phyloP scores from a whole-genome alignment of 192 early-diverging fungal genomes.

The Spinellus fusiger region DNA sequence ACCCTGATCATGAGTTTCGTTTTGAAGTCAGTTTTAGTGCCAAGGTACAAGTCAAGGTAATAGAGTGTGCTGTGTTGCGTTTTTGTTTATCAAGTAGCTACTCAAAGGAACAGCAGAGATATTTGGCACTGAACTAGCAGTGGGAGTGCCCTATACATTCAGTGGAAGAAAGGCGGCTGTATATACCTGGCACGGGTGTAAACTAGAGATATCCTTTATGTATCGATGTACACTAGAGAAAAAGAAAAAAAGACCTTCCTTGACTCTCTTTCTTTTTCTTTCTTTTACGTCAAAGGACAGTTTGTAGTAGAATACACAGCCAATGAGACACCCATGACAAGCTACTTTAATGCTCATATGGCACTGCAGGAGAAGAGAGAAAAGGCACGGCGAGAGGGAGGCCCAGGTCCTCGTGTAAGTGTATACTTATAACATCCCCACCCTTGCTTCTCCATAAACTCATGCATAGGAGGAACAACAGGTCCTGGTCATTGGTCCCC shows the following conservation, averaged over 20 bases:
- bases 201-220: slow-evolving; percentile 43
- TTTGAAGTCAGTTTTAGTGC: slow-evolving; percentile 79
- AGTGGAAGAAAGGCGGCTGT: slow-evolving; percentile 80
- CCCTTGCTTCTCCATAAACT: too few species aligned
- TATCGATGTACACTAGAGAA: neutral
- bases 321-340: slow-evolving; percentile 93
- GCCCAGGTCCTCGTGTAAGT: slow-evolving; percentile 43
- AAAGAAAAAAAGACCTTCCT: neutral
- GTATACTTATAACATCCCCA: too few species aligned
- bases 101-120: slow-evolving; percentile 80
- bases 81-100: slow-evolving; percentile 38
- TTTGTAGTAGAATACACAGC: slow-evolving; percentile 82
- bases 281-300: slow-evolving; percentile 40
- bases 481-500: slow-evolving; percentile 86
- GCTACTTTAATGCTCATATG: slow-evolving; percentile 83
- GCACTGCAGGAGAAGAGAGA: slow-evolving; percentile 75
- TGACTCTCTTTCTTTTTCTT: neutral
- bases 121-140: slow-evolving; percentile 91
- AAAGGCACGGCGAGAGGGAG: slow-evolving; percentile 36
- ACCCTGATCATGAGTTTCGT: slow-evolving; percentile 82
- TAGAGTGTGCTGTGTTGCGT: neutral
- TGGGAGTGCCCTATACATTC: slow-evolving; percentile 75
- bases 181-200: slow-evolving; percentile 91
- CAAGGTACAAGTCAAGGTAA: slow-evolving; percentile 67
- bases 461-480: too few species aligned